phyloP scores from a whole-genome alignment of 345 rosid genomes.

The Eucalyptus sp. region DNA sequence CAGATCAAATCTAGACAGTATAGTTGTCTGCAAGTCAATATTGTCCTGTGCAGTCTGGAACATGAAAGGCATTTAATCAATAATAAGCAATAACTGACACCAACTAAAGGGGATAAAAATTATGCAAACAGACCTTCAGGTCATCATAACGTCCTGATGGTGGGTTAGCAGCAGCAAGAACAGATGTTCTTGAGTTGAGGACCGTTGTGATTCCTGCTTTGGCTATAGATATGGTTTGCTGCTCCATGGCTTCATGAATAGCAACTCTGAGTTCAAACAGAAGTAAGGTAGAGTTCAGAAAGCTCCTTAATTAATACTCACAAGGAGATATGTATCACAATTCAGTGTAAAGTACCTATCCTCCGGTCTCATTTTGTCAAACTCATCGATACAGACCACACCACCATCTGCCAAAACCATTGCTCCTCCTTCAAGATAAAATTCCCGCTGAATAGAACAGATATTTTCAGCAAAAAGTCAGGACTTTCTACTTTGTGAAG shows the following conservation, averaged over 20 bases:
- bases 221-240: conserved; percentile 97
- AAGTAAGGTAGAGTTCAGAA: neutral
- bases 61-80: neutral
- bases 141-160: conserved; percentile 98
- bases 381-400: conserved; percentile 95
- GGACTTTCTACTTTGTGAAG: neutral
- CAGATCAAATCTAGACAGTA: conserved; percentile 92
- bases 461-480: neutral
- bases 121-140: conserved; percentile 52
- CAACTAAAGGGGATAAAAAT: neutral
- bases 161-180: conserved; percentile 97
- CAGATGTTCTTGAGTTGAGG: conserved; percentile 93
- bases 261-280: conserved; percentile 53
- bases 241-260: conserved; percentile 99
- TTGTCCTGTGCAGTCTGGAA: conserved; percentile 89
- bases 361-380: conserved; percentile 98
- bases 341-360: conserved; percentile 44
- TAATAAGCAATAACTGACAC: neutral
- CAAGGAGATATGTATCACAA: neutral
- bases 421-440: conserved; percentile 99
- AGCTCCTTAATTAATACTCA: neutral
- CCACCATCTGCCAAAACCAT: conserved; percentile 99
- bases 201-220: conserved; percentile 99
- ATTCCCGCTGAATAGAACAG: conserved; percentile 59
- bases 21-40: conserved; percentile 91